Percentiles rank a stretch among this genome's conserved stretches.
Evolutionary conservation across 106 monocot species (phyloP).

Genomic region (Amphibolis antarctica): DNA sequence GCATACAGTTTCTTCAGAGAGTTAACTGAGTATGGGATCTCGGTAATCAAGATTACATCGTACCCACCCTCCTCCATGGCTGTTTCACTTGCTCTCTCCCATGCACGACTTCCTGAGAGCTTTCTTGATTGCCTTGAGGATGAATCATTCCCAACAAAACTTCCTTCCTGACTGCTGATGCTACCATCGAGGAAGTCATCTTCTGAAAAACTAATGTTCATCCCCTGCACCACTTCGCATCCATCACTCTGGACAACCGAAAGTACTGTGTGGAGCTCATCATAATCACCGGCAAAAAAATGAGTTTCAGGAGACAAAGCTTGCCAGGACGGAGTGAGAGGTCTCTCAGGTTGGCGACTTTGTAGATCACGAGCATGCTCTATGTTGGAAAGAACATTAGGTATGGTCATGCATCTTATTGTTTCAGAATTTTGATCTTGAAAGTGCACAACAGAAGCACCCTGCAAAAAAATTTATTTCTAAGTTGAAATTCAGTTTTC

Average conservation of each 20-base stretch:
- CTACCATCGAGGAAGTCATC: constrained; percentile 68
- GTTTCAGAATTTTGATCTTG: constrained; percentile 87
- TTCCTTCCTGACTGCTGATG: constrained; percentile 75
- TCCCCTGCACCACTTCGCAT: constrained; percentile 12
- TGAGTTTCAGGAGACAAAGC: constrained; percentile 47
- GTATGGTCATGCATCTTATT: constrained; percentile 69
- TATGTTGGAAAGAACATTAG: constrained; percentile 52
- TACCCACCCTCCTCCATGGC: constrained; percentile 57
- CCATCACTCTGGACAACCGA: constrained; percentile 41
- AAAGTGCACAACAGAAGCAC: constrained; percentile 83
- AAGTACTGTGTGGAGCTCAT: constrained; percentile 63
- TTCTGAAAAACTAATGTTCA: constrained; percentile 60
- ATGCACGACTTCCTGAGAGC: constrained; percentile 81
- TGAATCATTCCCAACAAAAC: constrained; percentile 35
- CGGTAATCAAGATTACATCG: constrained; percentile 62
- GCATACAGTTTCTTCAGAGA: constrained; percentile 58
- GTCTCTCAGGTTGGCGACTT: constrained; percentile 50
- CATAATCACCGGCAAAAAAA: constrained; percentile 85
- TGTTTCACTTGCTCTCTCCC: constrained; percentile 79
- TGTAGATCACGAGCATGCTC: constrained; percentile 64
- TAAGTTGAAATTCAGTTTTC: background rate
- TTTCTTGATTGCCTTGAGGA: constrained; percentile 54
- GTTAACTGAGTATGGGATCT: constrained; percentile 41
- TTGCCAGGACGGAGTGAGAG: constrained; percentile 71
- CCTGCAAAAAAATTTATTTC: constrained; percentile 27